Conservation (phyloP, 768 basidiomycete genomes). For the Termitomyces bulborhizus region DNA sequence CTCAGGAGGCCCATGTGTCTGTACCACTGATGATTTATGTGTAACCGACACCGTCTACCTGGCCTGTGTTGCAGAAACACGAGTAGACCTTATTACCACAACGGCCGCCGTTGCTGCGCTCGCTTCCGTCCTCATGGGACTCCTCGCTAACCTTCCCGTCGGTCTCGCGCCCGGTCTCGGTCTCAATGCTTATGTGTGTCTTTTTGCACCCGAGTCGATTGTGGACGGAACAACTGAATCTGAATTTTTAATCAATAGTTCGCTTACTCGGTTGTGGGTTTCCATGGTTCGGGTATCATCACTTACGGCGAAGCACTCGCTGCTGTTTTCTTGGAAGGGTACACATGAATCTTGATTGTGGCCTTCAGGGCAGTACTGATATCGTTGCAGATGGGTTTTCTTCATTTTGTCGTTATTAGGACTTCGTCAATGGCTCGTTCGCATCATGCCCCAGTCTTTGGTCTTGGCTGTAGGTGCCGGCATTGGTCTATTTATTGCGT, state of each 20-base stretch:
- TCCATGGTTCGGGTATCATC: constrained; percentile 69
- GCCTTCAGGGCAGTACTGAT: background rate
- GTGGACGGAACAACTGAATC: background rate
- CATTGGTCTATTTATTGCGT: constrained; percentile 86
- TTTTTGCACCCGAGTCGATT: background rate
- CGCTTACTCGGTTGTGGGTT: constrained; percentile 83
- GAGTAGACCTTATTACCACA: constrained; percentile 74
- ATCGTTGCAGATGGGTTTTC: constrained; percentile 63
- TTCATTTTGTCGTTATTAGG: constrained; percentile 74
- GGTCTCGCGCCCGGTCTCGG: constrained; percentile 85
- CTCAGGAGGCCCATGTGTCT: constrained; percentile 79
- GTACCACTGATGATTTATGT: constrained; percentile 54
- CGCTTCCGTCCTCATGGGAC: constrained; percentile 76
- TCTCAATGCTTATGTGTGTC: constrained; percentile 70
- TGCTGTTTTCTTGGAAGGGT: constrained; percentile 88
- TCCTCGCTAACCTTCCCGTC: constrained; percentile 83
- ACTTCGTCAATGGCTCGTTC: constrained; percentile 84
- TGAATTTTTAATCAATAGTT: constrained; percentile 40
- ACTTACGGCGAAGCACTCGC: constrained; percentile 75
- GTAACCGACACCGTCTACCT: constrained; percentile 44
- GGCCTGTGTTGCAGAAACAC: constrained; percentile 53
- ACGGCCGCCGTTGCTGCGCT: constrained; percentile 76
- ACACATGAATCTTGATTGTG: constrained; percentile 11
- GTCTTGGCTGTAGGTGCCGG: constrained; percentile 82
- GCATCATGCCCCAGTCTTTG: constrained; percentile 84